Evolutionary conservation across 2,329 filamentous ascomycete genomes (phyloP), one percentile per base, ranked within the genome.

Genomic region (Paracoccidioides brasiliensis): DNA sequence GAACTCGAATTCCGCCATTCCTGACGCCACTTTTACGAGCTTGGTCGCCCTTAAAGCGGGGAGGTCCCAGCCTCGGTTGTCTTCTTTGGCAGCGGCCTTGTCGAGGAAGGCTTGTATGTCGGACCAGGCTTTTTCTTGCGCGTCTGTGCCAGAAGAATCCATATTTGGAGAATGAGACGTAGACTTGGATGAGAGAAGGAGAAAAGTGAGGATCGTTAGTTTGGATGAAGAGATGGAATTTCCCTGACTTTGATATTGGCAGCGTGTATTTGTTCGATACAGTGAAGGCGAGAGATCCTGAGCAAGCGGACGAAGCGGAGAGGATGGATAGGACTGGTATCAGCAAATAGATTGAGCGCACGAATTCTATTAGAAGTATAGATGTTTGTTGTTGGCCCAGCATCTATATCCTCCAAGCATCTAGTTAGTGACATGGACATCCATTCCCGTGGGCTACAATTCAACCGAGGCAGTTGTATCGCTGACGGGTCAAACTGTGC

Each of bases 1-100:
- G 58, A 55, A 57, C 28, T 44, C 48, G 43, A 56, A 52, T 43
- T 57, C 49, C 12, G 38, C 54, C 30, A 55, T 43, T 9, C 38
- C 15, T 41, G 54, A 15, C 12, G 22, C 40, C 9, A 33, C 54
- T 22, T 40, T 35, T 4, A 40, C 28, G 10, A 55, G 46, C 30
- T 49, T 52, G 45, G 45, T 35, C 12, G 40, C n/a, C 37, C 37
- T 51, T 15, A 55, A 37, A 15, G 35, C 33, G 28, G 35, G 30
- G 9, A 10, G 32, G 37, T 52, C 54, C 46, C 46, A 55, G 12
- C 46, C 40, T 28, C 22, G 14, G 35, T 10, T 12, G 30, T 43
- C 22, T 5, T 22, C 28, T 7, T 28, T 33, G 51, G n/a, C 1
- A 32, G 30, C 35, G 22, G 43, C 35, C n/a, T 10, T n/a, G 22